Conservation (phyloP, 257 asterid species). For the Solanum appendiculatum region DNA sequence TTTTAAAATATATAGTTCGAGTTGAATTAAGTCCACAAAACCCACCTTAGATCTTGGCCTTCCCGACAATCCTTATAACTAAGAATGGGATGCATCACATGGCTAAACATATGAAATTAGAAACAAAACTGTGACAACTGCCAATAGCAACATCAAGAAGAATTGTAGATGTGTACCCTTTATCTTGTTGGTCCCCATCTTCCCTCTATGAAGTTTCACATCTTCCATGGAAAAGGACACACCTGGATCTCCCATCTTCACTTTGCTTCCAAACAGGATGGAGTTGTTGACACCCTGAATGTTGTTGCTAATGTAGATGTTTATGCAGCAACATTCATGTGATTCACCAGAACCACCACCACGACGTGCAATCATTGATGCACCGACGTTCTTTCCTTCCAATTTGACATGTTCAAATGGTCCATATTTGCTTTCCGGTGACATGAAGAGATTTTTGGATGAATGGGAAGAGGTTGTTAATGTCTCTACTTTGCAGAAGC, state of each 20-base stretch:
- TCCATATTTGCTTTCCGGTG: not conserved
- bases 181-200: conserved; percentile 8
- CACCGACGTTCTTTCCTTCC: conserved; percentile 18
- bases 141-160: conserved; percentile 17
- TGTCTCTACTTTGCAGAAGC: not conserved
- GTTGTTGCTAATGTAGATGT: conserved; percentile 64
- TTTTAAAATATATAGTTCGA: not conserved
- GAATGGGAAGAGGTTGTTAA: not conserved
- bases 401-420: conserved; percentile 12
- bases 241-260: conserved; percentile 62
- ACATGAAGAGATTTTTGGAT: not conserved
- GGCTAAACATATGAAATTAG: not conserved
- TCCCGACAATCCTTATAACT: not conserved
- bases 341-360: conserved; percentile 29
- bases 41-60: not conserved
- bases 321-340: conserved; percentile 44
- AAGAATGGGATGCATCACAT: not conserved
- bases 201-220: conserved; percentile 46
- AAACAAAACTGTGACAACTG: conserved; percentile 7
- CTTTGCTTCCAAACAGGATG: conserved; percentile 50
- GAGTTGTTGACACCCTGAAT: conserved; percentile 74
- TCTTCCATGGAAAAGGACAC: conserved; percentile 34
- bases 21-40: not conserved
- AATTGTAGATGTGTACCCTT: conserved; percentile 3
- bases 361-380: conserved; percentile 15